These are phyloP conservation scores for Phytophthora agathidicida DNA, from an alignment of 352 stramenopile genomes.

Conservation along the genomic window DNA sequence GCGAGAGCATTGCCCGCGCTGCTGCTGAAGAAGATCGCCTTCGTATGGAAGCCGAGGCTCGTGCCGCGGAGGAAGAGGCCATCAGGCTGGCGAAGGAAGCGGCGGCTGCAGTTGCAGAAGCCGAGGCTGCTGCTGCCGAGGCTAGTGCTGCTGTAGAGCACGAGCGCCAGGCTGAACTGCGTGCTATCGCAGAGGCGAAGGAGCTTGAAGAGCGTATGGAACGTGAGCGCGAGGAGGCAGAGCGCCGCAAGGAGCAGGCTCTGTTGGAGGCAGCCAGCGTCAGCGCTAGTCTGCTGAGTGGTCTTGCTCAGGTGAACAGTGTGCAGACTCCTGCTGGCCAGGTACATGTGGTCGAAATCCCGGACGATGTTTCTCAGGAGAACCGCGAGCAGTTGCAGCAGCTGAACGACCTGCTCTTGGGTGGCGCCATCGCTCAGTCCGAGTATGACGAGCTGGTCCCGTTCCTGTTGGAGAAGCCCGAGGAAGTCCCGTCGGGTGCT, in stretches of 20 bases:
- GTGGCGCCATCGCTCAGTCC: constrained; percentile 78
- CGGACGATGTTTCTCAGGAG: constrained; percentile 82
- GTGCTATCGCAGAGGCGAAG: constrained; percentile 79
- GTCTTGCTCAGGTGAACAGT: constrained; percentile 82
- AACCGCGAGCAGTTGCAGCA: constrained; percentile 88
- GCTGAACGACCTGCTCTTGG: constrained; percentile 85
- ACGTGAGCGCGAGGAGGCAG: constrained; percentile 56
- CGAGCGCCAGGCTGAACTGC: constrained; percentile 81
- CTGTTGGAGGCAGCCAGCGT: constrained; percentile 71
- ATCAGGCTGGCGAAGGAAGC: constrained; percentile 74
- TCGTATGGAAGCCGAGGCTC: constrained; percentile 82
- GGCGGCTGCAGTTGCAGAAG: constrained; percentile 56
- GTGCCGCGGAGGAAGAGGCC: constrained; percentile 78
- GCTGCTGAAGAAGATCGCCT: constrained; percentile 61
- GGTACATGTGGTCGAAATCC: constrained; percentile 86
- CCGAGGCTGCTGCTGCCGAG: constrained; percentile 70
- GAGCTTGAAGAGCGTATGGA: constrained; percentile 75
- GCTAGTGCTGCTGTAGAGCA: constrained; percentile 78
- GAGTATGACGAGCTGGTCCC: constrained; percentile 90
- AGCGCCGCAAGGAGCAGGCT: constrained; percentile 73
- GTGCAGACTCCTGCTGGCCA: constrained; percentile 67
- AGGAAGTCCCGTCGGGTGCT: constrained; percentile 60
- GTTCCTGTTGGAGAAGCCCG: constrained; percentile 82
- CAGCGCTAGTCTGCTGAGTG: constrained; percentile 75
- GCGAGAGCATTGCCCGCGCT: constrained; percentile 75